phyloP scores from a whole-genome alignment of 2,329 filamentous ascomycete genomes.

The Penicillium glabrum region DNA sequence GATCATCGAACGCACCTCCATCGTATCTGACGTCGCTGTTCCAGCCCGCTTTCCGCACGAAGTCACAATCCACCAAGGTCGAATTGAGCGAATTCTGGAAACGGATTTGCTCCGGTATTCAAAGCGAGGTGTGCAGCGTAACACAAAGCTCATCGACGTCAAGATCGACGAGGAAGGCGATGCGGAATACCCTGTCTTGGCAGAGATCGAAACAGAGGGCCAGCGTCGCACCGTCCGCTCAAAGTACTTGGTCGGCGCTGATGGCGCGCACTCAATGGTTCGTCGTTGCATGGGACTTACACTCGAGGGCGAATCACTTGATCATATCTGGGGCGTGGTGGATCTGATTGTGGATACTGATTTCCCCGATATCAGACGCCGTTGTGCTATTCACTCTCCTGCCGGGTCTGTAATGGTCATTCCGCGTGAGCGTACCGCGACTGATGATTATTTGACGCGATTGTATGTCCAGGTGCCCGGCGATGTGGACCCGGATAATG shows the following conservation, averaged over 20 bases:
- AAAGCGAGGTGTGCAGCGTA: slow-evolving; percentile 58
- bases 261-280: slow-evolving; percentile 68
- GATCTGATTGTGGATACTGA: slow-evolving; percentile 71
- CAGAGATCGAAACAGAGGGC: slow-evolving; percentile 32
- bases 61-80: slow-evolving; percentile 68
- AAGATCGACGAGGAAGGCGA: slow-evolving; percentile 54
- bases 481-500: slow-evolving; percentile 27
- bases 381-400: slow-evolving; percentile 73
- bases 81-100: slow-evolving; percentile 70
- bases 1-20: slow-evolving; percentile 64
- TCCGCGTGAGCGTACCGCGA: slow-evolving; percentile 62
- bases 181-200: slow-evolving; percentile 38
- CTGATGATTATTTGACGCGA: slow-evolving; percentile 68
- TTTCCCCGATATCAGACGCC: slow-evolving; percentile 78
- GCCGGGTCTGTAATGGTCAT: slow-evolving; percentile 79
- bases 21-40: slow-evolving; percentile 55
- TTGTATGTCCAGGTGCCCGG: slow-evolving; percentile 56
- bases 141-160: slow-evolving; percentile 65
- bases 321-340: slow-evolving; percentile 75
- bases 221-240: slow-evolving; percentile 51
- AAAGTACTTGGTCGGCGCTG: slow-evolving; percentile 71
- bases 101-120: slow-evolving; percentile 64
- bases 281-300: slow-evolving; percentile 53
- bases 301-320: slow-evolving; percentile 67
- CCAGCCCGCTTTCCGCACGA: slow-evolving; percentile 71